A percentile compares a stretch with the other conserved stretches of the same genome.
phyloP scores from a whole-genome alignment of 129 eudicot species.

The Silybum marianum region DNA sequence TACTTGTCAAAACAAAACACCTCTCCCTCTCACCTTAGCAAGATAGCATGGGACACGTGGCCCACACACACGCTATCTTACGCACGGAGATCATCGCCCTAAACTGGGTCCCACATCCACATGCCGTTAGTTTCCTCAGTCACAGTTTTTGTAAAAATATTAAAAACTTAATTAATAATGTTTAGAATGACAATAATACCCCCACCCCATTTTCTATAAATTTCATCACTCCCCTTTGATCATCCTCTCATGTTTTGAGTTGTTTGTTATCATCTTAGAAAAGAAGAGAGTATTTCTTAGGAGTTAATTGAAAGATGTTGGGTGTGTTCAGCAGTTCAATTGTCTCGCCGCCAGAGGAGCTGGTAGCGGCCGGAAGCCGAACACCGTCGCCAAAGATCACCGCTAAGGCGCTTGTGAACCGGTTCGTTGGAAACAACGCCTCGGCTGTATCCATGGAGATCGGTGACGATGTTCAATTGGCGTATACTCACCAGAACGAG shows the following conservation, averaged over 20 bases:
- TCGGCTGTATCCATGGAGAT: slow-evolving; percentile 75
- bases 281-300: neutral
- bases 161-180: neutral
- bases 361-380: slow-evolving; percentile 96
- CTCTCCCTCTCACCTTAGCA: neutral
- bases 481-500: slow-evolving; percentile 74
- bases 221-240: slow-evolving; percentile 16
- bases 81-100: slow-evolving; percentile 45
- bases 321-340: slow-evolving; percentile 83
- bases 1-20: slow-evolving; percentile 25
- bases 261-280: slow-evolving; percentile 8
- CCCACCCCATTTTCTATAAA: slow-evolving; percentile 47
- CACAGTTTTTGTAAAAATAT: neutral
- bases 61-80: slow-evolving; percentile 31
- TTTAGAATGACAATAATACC: slow-evolving; percentile 43
- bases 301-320: slow-evolving; percentile 47
- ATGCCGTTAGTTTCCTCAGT: neutral
- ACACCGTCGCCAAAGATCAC: slow-evolving; percentile 94
- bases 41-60: slow-evolving; percentile 21
- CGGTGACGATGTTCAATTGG: slow-evolving; percentile 79
- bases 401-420: slow-evolving; percentile 61
- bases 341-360: slow-evolving; percentile 93
- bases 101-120: slow-evolving; percentile 30
- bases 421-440: slow-evolving; percentile 56
- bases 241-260: slow-evolving; percentile 44